Evolutionary conservation across 192 early-diverging fungal species (phyloP).

Genomic region (Globomyces pollinis-pini): DNA sequence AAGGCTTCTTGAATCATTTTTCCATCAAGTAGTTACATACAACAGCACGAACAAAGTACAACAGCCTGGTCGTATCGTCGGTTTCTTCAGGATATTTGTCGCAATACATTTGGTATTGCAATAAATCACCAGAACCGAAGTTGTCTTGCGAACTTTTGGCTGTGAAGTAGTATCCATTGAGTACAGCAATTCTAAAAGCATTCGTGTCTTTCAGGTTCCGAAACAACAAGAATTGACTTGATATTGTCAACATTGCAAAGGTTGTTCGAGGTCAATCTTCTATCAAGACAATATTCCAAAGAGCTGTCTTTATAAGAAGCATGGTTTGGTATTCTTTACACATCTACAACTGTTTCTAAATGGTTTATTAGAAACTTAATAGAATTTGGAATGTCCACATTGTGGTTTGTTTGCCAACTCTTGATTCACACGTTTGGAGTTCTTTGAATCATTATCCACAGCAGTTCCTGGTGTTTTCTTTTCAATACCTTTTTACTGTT

Average conservation of each 20-base stretch:
- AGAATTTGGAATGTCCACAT: not conserved
- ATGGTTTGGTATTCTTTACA: not conserved
- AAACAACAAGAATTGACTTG: slow-evolving; percentile 15
- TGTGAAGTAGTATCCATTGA: slow-evolving; percentile 16
- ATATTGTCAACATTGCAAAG: slow-evolving; percentile 7
- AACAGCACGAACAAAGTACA: slow-evolving; percentile 26
- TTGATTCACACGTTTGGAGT: not conserved
- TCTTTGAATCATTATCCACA: slow-evolving; percentile 1
- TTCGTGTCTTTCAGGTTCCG: slow-evolving; percentile 20
- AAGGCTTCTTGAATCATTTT: slow-evolving; percentile 14
- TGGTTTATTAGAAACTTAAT: not conserved
- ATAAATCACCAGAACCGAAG: slow-evolving; percentile 15
- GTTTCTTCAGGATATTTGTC: not conserved
- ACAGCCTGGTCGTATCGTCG: not conserved
- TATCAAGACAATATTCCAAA: slow-evolving; percentile 17
- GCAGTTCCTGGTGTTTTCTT: not conserved
- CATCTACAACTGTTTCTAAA: not conserved
- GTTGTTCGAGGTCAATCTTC: not conserved
- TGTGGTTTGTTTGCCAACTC: not conserved
- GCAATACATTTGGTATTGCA: not conserved
- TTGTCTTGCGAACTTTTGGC: not conserved
- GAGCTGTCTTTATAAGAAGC: slow-evolving; percentile 10
- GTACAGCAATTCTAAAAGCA: slow-evolving; percentile 15
- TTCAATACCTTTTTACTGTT: too few species aligned
- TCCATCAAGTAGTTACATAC: slow-evolving; percentile 22